Base-by-base conservation (phyloP, 2,329 filamentous ascomycete genomes). In the Pyrenophora seminiperda region DNA sequence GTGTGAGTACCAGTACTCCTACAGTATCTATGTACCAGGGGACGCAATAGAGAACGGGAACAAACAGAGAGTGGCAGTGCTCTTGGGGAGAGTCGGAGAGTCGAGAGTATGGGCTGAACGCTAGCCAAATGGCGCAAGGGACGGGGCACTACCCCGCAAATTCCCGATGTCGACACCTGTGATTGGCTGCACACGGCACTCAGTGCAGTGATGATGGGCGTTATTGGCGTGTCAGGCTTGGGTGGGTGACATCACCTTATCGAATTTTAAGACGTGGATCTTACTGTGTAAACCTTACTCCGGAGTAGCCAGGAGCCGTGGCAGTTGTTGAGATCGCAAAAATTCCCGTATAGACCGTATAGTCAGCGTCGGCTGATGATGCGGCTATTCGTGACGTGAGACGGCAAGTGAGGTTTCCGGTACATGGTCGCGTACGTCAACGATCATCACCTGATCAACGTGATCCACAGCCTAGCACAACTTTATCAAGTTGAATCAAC, bases 161-260 rank as follows among this genome's bases (percentile, higher is more conserved):
- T 48, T 10, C n/a, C 34, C 38, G 36, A 34, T 39, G 10, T 36
- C 22, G 24, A 17, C 22, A 13, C n/a, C 13, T 30, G 33, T 53
- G 41, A 38, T 36, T 56, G 43, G 54, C 18, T 20, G 20, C 13
- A 20, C 11, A 10, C 10, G 37, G 39, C 7, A 22, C 17, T 41
- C 44, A 41, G 40, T 54, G 47, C 41, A 42, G 39, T 37, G 32
- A 31, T 20, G 49, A 56, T 51, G 47, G 34, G 50, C 51, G 34
- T 20, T 45, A 56, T 51, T 43, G 34, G 50, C 51, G 34, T 15
- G 36, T 15, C 13, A 30, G 20, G 50, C 54, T 56, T 50, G 47
- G 50, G 33, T 50, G 47, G 50, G 33, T 43, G 50, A 47, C 46
- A 56, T 54, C 50, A 54, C 33, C 43, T 27, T 22, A 24, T 39